Evolutionary conservation across 805 yeast species (phyloP).

Genomic region (Ogataea paradorogensis): DNA sequence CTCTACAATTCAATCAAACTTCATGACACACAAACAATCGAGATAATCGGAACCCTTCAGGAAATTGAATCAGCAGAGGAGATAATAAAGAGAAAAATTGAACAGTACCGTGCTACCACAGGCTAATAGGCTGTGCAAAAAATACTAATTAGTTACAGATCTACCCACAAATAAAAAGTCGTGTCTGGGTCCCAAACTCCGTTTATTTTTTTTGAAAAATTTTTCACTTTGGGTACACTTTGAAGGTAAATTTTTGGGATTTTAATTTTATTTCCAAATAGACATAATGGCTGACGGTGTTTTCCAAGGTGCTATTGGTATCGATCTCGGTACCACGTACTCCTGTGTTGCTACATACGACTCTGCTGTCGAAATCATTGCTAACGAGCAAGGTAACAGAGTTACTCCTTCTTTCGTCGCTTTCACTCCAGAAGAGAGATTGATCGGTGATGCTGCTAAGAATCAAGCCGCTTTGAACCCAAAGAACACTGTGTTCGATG

Average conservation of each 20-base stretch:
- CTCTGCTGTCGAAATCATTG: constrained; percentile 74
- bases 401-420: constrained; percentile 96
- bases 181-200: constrained; percentile 2
- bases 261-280: constrained; percentile 12
- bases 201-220: constrained; percentile 19
- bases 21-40: constrained; percentile 13
- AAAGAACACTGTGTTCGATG: constrained; percentile 83
- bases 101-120: constrained; percentile 15
- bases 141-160: background rate
- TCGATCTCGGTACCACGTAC: constrained; percentile 89
- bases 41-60: constrained; percentile 12
- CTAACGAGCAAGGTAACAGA: constrained; percentile 98
- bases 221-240: constrained; percentile 16
- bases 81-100: constrained; percentile 8
- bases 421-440: constrained; percentile 87
- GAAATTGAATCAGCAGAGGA: constrained; percentile 15
- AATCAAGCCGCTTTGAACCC: constrained; percentile 97
- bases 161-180: constrained; percentile 1
- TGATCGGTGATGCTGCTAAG: constrained; percentile 96
- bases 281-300: constrained; percentile 91
- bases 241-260: constrained; percentile 8
- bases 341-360: constrained; percentile 77
- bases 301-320: constrained; percentile 99
- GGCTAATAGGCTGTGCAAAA: constrained; percentile 9
- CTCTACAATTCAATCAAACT: background rate